phyloP scores from a whole-genome alignment of 2,329 filamentous ascomycete genomes.

The Gnomoniopsis smithogilvyi region DNA sequence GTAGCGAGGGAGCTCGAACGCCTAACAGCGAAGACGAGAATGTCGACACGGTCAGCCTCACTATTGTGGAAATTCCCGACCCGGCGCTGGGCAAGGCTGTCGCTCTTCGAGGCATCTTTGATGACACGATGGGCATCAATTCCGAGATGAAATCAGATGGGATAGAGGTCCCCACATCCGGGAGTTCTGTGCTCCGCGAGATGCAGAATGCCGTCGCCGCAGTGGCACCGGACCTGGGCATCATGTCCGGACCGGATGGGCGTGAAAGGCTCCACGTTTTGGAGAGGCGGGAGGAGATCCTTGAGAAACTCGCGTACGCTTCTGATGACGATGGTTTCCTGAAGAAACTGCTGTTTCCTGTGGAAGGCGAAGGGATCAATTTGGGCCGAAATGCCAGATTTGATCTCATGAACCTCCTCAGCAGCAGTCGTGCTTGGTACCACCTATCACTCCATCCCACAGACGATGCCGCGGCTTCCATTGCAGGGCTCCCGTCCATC shows the following conservation, averaged over 20 bases:
- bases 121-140: slow-evolving; percentile 90
- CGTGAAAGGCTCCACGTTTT: slow-evolving; percentile 74
- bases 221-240: slow-evolving; percentile 75
- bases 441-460: slow-evolving; percentile 90
- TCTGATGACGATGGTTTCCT: slow-evolving; percentile 80
- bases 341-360: slow-evolving; percentile 75
- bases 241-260: slow-evolving; percentile 62
- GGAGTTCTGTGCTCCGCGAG: slow-evolving; percentile 81
- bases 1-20: slow-evolving; percentile 61
- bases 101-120: slow-evolving; percentile 87
- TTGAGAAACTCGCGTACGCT: slow-evolving; percentile 85
- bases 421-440: slow-evolving; percentile 90
- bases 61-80: slow-evolving; percentile 80
- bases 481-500: slow-evolving; percentile 68
- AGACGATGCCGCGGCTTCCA: slow-evolving; percentile 73
- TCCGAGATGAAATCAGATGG: slow-evolving; percentile 97
- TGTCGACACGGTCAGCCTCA: slow-evolving; percentile 84
- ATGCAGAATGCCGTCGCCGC: slow-evolving; percentile 80
- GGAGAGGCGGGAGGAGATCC: slow-evolving; percentile 76
- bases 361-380: slow-evolving; percentile 73
- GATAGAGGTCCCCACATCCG: slow-evolving; percentile 67
- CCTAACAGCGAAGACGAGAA: slow-evolving; percentile 68
- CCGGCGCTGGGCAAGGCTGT: slow-evolving; percentile 80
- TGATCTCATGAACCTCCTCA: slow-evolving; percentile 70
- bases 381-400: slow-evolving; percentile 76